Evolutionary conservation across 2,329 filamentous ascomycete species (phyloP), one percentile per base, ranked within the genome.

Genomic region (Paracoccidioides brasiliensis): DNA sequence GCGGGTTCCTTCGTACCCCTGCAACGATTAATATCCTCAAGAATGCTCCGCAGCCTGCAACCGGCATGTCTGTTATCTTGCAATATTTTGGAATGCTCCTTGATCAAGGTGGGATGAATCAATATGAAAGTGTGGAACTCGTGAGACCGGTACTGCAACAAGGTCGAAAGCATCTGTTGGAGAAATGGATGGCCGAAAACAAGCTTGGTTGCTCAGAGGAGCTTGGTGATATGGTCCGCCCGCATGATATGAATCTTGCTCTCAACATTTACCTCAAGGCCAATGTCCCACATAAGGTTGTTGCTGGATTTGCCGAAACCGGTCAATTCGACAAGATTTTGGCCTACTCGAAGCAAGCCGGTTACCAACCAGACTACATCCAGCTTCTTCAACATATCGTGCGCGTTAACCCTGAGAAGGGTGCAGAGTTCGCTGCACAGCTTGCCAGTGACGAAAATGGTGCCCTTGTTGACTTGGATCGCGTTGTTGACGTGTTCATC

Each of bases 11-110:
- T 55, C 88, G 93, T 62, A 97, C 91, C 2, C 80, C 88, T 28
- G 88, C 95, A 67, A 98, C 93, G 5, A 97, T 98, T 69, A 90
- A 96, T 74, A 85, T 87, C 64, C 94, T 98, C 76, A 97, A 97
- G 81, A 82, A 81, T 55, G 78, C 94, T 14, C 88, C 89, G 12
- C 81, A 84, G 59, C 88, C 66, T 33, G 69, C 69, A 7, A 69
- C 89, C 46, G 87, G 94, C 69, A 88, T 98, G 74, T 95, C 93
- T 1, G 84, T 89, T 63, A 95, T 96, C 57, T 79, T 98, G 54
- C 93, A 97, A 69, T 98, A 98, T 74, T 98, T 98, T 64, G 93
- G 93, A 59, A 90, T 96, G 81, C 79, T 98, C 45, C 80, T 98
- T 38, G 94, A 98, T 70, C 96, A 98, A 80, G 91, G 93, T 57